These are phyloP conservation scores for Aspergillus sp. DNA, from an alignment of 2,329 filamentous ascomycete species.

Conservation along the genomic window DNA sequence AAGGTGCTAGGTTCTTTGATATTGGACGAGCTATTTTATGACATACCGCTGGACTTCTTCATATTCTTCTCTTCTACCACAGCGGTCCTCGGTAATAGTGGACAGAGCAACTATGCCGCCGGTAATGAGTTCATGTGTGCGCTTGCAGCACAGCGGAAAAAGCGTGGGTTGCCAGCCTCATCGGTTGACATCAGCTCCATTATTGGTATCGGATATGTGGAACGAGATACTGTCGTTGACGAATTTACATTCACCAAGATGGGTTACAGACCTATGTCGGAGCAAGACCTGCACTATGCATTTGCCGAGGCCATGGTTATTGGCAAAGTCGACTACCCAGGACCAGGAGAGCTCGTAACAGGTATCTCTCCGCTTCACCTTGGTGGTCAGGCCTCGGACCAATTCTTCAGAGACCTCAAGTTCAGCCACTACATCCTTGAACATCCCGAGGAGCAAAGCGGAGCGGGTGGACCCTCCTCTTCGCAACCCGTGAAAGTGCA, in stretches of 20 bases:
- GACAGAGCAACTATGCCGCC: constrained; percentile 34
- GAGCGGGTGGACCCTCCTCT: neutral
- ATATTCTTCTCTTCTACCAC: constrained; percentile 35
- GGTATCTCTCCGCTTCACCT: constrained; percentile 7
- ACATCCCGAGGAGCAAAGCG: neutral
- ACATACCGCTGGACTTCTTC: constrained; percentile 24
- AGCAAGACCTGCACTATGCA: constrained; percentile 22
- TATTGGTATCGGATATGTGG: constrained; percentile 11
- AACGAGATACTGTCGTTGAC: neutral
- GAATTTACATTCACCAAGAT: neutral
- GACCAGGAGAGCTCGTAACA: constrained; percentile 9
- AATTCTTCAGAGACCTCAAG: neutral
- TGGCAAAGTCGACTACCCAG: constrained; percentile 25
- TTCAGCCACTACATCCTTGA: neutral
- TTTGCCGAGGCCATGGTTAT: constrained; percentile 41
- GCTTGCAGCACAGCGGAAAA: constrained; percentile 15
- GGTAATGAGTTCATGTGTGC: constrained; percentile 34
- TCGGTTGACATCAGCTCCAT: constrained; percentile 19
- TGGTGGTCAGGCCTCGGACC: neutral
- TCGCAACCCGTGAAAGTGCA: neutral
- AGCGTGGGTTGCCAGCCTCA: constrained; percentile 10
- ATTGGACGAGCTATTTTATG: constrained; percentile 11
- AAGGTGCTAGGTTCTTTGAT: constrained; percentile 14
- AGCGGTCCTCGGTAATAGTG: constrained; percentile 28
- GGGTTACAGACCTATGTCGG: constrained; percentile 12